Conservation (phyloP, 2,329 filamentous ascomycete genomes). For the Ophiostoma ips region DNA sequence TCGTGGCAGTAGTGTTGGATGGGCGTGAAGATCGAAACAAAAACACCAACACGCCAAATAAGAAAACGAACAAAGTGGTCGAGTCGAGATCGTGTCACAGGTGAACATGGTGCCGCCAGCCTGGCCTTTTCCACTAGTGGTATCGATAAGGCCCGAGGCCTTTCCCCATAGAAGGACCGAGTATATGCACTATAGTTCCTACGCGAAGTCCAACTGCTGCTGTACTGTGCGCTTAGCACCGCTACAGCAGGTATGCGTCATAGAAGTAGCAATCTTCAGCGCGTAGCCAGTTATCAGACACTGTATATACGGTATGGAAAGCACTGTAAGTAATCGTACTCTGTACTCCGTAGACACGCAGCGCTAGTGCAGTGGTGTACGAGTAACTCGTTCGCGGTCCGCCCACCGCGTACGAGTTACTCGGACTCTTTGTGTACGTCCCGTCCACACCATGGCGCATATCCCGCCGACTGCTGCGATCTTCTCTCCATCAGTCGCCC, state of each 20-base stretch:
- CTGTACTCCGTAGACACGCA: too few species aligned
- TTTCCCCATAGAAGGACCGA: neutral
- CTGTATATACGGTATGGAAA: neutral
- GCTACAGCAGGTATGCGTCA: neutral
- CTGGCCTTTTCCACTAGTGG: slow-evolving; percentile 5
- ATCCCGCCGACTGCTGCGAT: slow-evolving; percentile 35
- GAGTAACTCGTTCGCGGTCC: too few species aligned
- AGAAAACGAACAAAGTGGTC: neutral
- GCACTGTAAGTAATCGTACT: neutral
- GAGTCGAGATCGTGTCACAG: neutral
- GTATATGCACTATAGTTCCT: neutral
- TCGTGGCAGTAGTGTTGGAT: too few species aligned
- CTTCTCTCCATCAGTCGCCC: slow-evolving; percentile 54
- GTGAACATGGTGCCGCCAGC: neutral
- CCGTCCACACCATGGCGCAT: slow-evolving; percentile 25
- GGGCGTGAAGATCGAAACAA: neutral
- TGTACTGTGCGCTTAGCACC: neutral
- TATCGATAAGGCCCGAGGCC: neutral
- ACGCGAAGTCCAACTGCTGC: neutral
- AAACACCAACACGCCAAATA: too few species aligned
- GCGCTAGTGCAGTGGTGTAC: too few species aligned
- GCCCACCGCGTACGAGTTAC: too few species aligned
- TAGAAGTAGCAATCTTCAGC: neutral
- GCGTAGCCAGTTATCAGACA: neutral
- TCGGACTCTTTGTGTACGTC: too few species aligned